phyloP scores from a whole-genome alignment of 140 eudicot genomes.

The Erigeron philadelphicus region DNA sequence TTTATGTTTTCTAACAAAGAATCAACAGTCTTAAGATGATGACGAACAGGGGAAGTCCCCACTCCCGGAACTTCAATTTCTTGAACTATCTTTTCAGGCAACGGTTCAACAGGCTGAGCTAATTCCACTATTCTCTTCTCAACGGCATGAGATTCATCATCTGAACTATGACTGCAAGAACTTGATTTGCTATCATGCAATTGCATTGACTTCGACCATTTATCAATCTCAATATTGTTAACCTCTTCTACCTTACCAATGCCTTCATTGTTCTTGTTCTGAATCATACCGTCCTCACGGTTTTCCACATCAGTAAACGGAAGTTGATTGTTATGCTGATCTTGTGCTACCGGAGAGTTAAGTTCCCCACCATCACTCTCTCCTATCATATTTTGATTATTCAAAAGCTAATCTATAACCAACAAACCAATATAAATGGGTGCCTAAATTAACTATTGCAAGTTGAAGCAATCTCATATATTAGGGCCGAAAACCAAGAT shows the following conservation, averaged over 20 bases:
- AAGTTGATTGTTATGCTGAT: constrained; percentile 22
- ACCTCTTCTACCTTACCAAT: too few species aligned
- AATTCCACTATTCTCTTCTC: constrained; percentile 20
- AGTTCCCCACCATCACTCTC: constrained; percentile 38
- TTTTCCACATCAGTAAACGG: constrained; percentile 8
- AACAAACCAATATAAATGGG: too few species aligned
- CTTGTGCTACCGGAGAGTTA: constrained; percentile 38
- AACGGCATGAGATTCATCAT: constrained; percentile 33
- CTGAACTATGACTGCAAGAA: background rate
- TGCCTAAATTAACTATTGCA: background rate
- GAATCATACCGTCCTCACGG: too few species aligned
- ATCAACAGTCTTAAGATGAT: constrained; percentile 27
- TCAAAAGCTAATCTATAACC: background rate
- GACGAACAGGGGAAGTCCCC: constrained; percentile 18
- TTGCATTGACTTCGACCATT: constrained; percentile 23
- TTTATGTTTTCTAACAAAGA: constrained; percentile 10
- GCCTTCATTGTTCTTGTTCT: too few species aligned
- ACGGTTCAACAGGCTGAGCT: background rate
- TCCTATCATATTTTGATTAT: constrained; percentile 32
- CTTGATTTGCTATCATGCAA: constrained; percentile 24
- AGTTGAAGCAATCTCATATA: background rate
- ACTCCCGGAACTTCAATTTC: too few species aligned
- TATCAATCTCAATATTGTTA: constrained; percentile 23
- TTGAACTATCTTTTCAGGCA: background rate
- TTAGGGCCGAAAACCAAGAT: too few species aligned